Percentiles rank a stretch among this genome's conserved stretches.
phyloP scores from a whole-genome alignment of 2,329 filamentous ascomycete species.

The Bipolaris victoriae region DNA sequence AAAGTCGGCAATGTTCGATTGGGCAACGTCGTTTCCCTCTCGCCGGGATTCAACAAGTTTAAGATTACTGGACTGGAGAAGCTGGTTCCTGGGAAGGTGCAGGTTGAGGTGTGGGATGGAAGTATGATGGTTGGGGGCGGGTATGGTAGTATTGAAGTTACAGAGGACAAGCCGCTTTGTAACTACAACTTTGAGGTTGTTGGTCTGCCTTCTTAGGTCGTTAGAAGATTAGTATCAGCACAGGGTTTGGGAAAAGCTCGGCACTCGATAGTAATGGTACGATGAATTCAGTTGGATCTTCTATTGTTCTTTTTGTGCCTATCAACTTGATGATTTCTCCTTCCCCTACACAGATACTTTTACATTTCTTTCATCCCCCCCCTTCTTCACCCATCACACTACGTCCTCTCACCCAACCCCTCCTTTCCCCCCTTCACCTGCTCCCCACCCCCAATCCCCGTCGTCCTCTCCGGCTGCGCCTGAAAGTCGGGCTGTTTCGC shows the following conservation, averaged over 20 bases:
- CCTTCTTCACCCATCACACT: not conserved
- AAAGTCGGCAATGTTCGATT: constrained; percentile 29
- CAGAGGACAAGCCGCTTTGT: constrained; percentile 12
- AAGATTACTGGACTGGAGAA: constrained; percentile 22
- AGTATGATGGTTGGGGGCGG: constrained; percentile 29
- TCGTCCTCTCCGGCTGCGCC: constrained; percentile 37
- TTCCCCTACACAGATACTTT: not conserved
- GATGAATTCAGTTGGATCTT: no score
- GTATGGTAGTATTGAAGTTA: constrained; percentile 18
- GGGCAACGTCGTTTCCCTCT: constrained; percentile 12
- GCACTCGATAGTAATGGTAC: no score
- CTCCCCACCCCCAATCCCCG: constrained; percentile 40
- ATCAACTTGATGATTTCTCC: not conserved
- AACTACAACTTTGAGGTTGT: constrained; percentile 25
- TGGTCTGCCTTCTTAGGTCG: not conserved
- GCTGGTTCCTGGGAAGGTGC: constrained; percentile 28
- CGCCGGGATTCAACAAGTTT: constrained; percentile 30
- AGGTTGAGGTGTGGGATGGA: constrained; percentile 35
- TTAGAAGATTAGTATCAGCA: not conserved
- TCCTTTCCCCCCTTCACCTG: constrained; percentile 45
- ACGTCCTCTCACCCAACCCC: constrained; percentile 30
- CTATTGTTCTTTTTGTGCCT: not conserved
- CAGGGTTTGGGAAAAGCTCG: not conserved
- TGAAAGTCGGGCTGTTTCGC: constrained; percentile 49
- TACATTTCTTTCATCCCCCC: not conserved